Evolutionary conservation across 2,329 filamentous ascomycete genomes (phyloP).

Genomic region (Trichophyton mentagrophytes): DNA sequence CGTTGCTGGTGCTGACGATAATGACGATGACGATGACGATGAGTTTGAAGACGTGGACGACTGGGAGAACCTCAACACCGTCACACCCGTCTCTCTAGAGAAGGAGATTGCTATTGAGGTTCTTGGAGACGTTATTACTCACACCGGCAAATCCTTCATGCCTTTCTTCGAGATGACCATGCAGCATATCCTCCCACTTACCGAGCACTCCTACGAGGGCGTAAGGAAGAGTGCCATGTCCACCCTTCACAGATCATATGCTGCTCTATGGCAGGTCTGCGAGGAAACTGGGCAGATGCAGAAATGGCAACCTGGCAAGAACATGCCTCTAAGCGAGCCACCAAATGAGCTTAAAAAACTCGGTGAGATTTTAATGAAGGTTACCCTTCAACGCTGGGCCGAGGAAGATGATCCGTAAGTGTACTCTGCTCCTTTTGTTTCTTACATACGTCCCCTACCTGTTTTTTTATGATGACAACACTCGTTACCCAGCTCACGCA

Average conservation of each 20-base stretch:
- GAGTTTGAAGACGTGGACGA: constrained; percentile 70
- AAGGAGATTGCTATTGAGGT: constrained; percentile 97
- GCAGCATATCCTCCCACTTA: constrained; percentile 63
- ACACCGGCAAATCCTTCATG: constrained; percentile 67
- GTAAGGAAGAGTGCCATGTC: constrained; percentile 84
- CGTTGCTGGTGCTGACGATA: constrained; percentile 53
- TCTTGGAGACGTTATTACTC: constrained; percentile 78
- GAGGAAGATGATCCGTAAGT: constrained; percentile 87
- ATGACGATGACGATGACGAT: constrained; percentile 43
- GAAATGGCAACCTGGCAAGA: constrained; percentile 84
- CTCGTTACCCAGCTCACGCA: constrained; percentile 99
- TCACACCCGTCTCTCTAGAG: constrained; percentile 82
- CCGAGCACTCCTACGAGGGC: constrained; percentile 83
- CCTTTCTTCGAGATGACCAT: constrained; percentile 84
- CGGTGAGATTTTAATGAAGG: constrained; percentile 69
- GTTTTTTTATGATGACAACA: constrained; percentile 61
- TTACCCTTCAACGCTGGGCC: constrained; percentile 73
- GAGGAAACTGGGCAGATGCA: constrained; percentile 62
- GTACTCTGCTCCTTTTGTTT: constrained; percentile 13
- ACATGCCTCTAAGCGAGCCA: constrained; percentile 60
- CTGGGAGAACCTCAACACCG: constrained; percentile 69
- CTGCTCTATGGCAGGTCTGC: constrained; percentile 76
- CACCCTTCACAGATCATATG: constrained; percentile 86
- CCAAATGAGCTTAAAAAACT: constrained; percentile 69
- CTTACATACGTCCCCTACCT: not conserved